These are phyloP conservation scores for Lachancea thermotolerans DNA, from an alignment of 805 yeast genomes.

Conservation along the genomic window DNA sequence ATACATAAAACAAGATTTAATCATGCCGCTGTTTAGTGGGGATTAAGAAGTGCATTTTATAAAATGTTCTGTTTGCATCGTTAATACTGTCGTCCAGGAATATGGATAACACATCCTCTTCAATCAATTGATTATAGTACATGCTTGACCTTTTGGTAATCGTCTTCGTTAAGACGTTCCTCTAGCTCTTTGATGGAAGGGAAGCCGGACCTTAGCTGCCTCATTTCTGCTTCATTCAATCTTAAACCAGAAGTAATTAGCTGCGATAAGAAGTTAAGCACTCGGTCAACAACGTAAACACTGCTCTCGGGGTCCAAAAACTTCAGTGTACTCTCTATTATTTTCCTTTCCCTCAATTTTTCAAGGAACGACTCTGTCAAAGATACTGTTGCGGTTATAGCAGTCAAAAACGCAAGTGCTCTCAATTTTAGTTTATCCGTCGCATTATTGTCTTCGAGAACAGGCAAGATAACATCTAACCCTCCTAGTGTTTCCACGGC, in stretches of 20 bases:
- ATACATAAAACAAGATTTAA: too few species aligned
- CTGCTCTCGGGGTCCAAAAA: conserved; percentile 27
- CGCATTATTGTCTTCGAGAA: conserved; percentile 15
- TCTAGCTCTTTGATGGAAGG: conserved; percentile 36
- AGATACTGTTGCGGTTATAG: conserved; percentile 49
- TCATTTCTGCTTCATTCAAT: conserved; percentile 41
- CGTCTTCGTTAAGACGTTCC: conserved; percentile 50
- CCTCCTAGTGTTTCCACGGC: conserved; percentile 55
- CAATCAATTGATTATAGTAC: conserved; percentile 24
- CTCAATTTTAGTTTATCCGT: conserved; percentile 44
- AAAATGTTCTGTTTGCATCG: conserved; percentile 26
- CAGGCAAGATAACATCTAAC: conserved; percentile 45
- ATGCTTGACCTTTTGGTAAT: conserved; percentile 43
- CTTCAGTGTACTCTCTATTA: conserved; percentile 25
- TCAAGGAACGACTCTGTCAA: conserved; percentile 34
- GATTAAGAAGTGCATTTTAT: conserved; percentile 30
- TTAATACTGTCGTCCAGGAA: conserved; percentile 1
- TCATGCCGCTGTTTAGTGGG: neutral
- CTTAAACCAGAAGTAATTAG: conserved; percentile 39
- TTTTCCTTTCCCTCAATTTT: conserved; percentile 32
- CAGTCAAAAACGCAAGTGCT: conserved; percentile 49
- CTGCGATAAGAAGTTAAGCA: conserved; percentile 43
- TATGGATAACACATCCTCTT: neutral
- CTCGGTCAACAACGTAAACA: conserved; percentile 50
- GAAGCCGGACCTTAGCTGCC: conserved; percentile 33